Evolutionary conservation across 352 stramenopile species (phyloP).

Genomic region (Sclerospora graminicola): DNA sequence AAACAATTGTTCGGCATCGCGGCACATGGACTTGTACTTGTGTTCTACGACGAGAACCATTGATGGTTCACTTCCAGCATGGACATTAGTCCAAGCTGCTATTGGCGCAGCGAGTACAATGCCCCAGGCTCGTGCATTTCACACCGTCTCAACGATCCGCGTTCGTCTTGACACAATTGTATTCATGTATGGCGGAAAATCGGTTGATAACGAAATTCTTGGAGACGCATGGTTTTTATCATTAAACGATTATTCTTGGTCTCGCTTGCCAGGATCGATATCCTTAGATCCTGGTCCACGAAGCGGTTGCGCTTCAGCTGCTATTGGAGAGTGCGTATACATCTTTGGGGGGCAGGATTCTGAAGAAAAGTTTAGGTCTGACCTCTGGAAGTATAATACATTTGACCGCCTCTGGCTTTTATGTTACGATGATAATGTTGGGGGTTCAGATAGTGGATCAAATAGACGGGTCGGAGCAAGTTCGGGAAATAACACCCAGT

Average conservation of each 20-base stretch:
- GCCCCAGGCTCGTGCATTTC: slow-evolving; percentile 52
- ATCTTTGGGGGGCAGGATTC: slow-evolving; percentile 76
- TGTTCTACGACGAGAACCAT: slow-evolving; percentile 42
- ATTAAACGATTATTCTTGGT: slow-evolving; percentile 75
- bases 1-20: slow-evolving; percentile 48
- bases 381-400: slow-evolving; percentile 82
- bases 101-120: slow-evolving; percentile 55
- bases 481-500: slow-evolving; percentile 32
- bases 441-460: slow-evolving; percentile 12
- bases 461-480: not conserved
- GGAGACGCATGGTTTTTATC: slow-evolving; percentile 79
- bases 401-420: slow-evolving; percentile 84
- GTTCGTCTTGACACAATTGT: slow-evolving; percentile 71
- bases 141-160: slow-evolving; percentile 51
- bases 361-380: slow-evolving; percentile 63
- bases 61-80: slow-evolving; percentile 60
- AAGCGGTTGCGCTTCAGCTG: slow-evolving; percentile 48
- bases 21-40: slow-evolving; percentile 83
- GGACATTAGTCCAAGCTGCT: slow-evolving; percentile 63
- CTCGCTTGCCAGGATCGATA: slow-evolving; percentile 52
- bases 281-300: slow-evolving; percentile 68
- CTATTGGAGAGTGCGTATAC: slow-evolving; percentile 78
- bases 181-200: slow-evolving; percentile 77
- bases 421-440: slow-evolving; percentile 75
- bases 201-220: slow-evolving; percentile 55